Conservation (phyloP, 2,329 filamentous ascomycete genomes). For the Botrytis tulipae region DNA sequence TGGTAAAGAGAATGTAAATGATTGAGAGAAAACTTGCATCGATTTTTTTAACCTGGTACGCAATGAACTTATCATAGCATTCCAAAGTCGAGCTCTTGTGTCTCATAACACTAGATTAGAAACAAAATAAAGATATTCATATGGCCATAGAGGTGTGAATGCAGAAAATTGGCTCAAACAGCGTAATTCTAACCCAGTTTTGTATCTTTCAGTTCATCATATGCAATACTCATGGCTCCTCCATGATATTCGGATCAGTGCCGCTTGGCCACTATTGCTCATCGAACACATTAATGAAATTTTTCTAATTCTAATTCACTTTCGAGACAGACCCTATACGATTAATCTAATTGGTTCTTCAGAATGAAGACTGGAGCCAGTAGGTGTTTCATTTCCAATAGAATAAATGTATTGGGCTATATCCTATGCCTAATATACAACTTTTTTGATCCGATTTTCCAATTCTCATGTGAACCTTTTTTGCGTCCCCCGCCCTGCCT, state of each 20-base stretch:
- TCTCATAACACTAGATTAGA: neutral
- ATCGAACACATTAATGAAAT: neutral
- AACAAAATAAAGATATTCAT: neutral
- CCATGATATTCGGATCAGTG: neutral
- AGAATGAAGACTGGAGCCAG: neutral
- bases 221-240: neutral
- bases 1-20: neutral
- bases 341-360: neutral
- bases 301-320: neutral
- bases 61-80: neutral
- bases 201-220: neutral
- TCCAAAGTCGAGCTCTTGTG: neutral
- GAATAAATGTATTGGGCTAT: neutral
- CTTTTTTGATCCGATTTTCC: neutral
- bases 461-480: neutral
- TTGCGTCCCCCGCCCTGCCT: slow-evolving; percentile 15
- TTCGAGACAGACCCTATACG: neutral
- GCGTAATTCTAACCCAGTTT: neutral
- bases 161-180: neutral
- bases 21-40: neutral
- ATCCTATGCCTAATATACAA: slow-evolving; percentile 16
- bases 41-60: neutral
- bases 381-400: neutral
- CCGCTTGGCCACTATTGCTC: neutral
- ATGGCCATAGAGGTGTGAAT: neutral